Conservation (phyloP, 768 basidiomycete species). For the Mycena galopus region DNA sequence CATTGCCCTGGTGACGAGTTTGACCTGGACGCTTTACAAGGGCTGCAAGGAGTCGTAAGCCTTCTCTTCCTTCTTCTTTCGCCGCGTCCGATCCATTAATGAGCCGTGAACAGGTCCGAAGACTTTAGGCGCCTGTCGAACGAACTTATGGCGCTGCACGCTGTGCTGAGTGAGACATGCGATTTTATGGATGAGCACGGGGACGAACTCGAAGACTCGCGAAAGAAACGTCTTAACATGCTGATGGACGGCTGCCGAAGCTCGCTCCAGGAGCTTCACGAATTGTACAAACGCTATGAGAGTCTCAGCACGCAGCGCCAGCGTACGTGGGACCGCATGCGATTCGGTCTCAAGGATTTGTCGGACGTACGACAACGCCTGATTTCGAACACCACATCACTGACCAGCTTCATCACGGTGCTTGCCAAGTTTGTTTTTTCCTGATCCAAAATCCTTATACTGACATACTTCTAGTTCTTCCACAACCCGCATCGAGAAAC, state of each 20-base stretch:
- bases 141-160: slow-evolving; percentile 24
- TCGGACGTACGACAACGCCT: slow-evolving; percentile 31
- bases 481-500: slow-evolving; percentile 30
- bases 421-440: slow-evolving; percentile 26
- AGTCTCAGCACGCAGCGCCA: slow-evolving; percentile 33
- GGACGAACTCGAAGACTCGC: slow-evolving; percentile 27
- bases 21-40: slow-evolving; percentile 30
- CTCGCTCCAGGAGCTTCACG: slow-evolving; percentile 29
- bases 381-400: slow-evolving; percentile 20
- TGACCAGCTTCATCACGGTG: slow-evolving; percentile 30
- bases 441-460: background rate
- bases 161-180: slow-evolving; percentile 20
- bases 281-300: slow-evolving; percentile 27
- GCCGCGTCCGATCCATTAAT: background rate
- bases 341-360: slow-evolving; percentile 35
- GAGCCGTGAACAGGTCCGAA: slow-evolving; percentile 10
- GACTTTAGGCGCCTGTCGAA: slow-evolving; percentile 19
- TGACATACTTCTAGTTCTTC: slow-evolving; percentile 24
- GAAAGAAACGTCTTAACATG: slow-evolving; percentile 22
- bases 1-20: slow-evolving; percentile 21
- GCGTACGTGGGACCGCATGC: background rate
- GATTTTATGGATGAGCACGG: slow-evolving; percentile 28
- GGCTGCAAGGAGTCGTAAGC: slow-evolving; percentile 26
- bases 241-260: slow-evolving; percentile 19
- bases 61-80: too few relatives aligned